A percentile compares a stretch with the other conserved stretches of the same genome.
Conservation (phyloP, 176 grass and related monocot genomes). For the Oryza glaberrima region DNA sequence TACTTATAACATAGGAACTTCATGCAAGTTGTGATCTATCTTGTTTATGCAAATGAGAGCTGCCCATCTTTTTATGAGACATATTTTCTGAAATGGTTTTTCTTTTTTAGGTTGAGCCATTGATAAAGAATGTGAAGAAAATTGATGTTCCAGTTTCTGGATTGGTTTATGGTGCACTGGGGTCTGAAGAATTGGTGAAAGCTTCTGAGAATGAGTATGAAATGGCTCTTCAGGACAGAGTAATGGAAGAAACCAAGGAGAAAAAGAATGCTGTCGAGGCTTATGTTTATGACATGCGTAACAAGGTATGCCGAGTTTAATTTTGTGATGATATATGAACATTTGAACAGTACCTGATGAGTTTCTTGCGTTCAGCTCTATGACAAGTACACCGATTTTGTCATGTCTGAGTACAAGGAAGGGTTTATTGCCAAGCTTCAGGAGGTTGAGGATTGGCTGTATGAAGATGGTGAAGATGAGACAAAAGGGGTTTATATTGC, state of each 20-base stretch:
- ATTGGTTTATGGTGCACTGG: slow-evolving; percentile 74
- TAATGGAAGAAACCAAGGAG: slow-evolving; percentile 94
- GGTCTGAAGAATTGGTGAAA: slow-evolving; percentile 57
- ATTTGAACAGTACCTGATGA: slow-evolving; percentile 11
- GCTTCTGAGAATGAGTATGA: slow-evolving; percentile 88
- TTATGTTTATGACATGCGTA: slow-evolving; percentile 98
- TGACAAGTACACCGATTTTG: slow-evolving; percentile 83
- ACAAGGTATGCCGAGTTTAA: slow-evolving; percentile 54
- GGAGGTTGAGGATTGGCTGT: slow-evolving; percentile 94
- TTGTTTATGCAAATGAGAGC: not conserved
- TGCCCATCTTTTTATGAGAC: not conserved
- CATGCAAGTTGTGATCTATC: not conserved
- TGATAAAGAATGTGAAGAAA: slow-evolving; percentile 70
- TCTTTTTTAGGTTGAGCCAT: slow-evolving; percentile 47
- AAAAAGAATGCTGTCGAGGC: slow-evolving; percentile 96
- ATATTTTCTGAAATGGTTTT: slow-evolving; percentile 16
- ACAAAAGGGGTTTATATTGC: slow-evolving; percentile 91
- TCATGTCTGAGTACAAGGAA: slow-evolving; percentile 64
- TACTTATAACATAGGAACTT: not conserved
- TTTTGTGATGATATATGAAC: not conserved
- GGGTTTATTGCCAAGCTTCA: slow-evolving; percentile 67
- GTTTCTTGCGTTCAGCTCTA: slow-evolving; percentile 54
- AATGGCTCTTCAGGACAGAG: slow-evolving; percentile 92
- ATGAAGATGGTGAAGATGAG: slow-evolving; percentile 96
- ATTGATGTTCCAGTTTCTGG: slow-evolving; percentile 59